Base-by-base conservation (phyloP, 768 basidiomycete species). In the Pholiota molesta region DNA sequence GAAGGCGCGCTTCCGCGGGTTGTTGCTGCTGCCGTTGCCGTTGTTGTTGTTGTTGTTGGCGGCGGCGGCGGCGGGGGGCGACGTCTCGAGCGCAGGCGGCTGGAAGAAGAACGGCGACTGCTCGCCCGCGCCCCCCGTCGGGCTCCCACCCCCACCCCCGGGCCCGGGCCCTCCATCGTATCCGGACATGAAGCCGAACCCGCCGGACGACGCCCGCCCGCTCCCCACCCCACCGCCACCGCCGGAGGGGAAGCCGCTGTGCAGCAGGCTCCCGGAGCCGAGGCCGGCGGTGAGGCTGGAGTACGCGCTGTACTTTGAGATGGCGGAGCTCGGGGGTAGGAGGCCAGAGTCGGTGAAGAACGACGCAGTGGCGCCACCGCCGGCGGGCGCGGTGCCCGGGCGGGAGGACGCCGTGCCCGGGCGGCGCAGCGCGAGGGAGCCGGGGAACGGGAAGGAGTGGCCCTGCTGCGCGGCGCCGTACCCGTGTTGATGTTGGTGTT, bases 71-170 rank as follows among this genome's bases (percentile, higher is more conserved):
- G 66, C 26, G 54, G 68, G 52, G 21, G 74, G 23, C n/a, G 47
- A 49, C 19, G 47, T 26, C 21, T 73, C 73, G 56, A 62, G 64
- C 40, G 77, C 75, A 72, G 87, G 88, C 65, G 89, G 83, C 79
- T 87, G 84, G 86, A 90, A 92, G 79, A 82, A 90, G 85, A 91
- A 91, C 58, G 90, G 90, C 2, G 45, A 51, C 10, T 47, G 45
- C 31, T 58, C 57, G 11, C 16, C 19, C 26, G 26, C 57, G 13
- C 47, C 33, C 1, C 45, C 31, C 5, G 57, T 29, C 4, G 31
- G n/a, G 26, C 26, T 26, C 2, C 26, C 26, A 4, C 26, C 26
- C 2, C 26, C 26, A 2, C 2, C 4, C 2, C 26, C 26, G 26
- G 26, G 26, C 26, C 26, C 26, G 4, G 26, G 26, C 26, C 26